Base-by-base conservation (phyloP, 805 yeast species). In the Kodamaea nitidulidarum region DNA sequence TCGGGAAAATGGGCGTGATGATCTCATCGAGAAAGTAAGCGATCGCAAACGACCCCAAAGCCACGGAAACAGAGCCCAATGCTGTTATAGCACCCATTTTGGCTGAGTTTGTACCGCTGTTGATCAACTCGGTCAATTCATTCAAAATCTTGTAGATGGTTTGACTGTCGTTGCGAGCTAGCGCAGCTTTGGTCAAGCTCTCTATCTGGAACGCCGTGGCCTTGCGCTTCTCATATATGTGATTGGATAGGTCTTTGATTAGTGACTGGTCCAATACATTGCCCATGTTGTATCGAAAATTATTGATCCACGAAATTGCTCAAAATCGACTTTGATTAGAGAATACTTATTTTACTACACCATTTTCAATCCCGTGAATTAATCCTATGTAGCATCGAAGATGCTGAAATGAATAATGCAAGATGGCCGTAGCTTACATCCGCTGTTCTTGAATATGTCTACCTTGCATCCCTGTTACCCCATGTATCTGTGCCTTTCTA, bases 61-160 rank as follows among this genome's bases (percentile, higher is more conserved):
- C 98, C 40, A 93, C 90, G 0, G 96, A 88, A 3, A 88, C 93
- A 9, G 96, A 95, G 4, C 98, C 98, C 14, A 93, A 67, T 0
- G 98, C 98, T 48, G 95, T 91, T 30, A 91, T 71, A 0, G 98
- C 97, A 12, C 98, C 98, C 70, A 88, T 90, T 50, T 96, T 76
- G 12, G 70, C 70, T 4, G 95, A 87, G 35, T 63, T 66, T 29
- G 71, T 84, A 73, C 37, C 96, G 80, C 63, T 86, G 36, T 56
- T 59, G 81, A 68, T 90, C 85, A 41, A 84, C 76, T 29, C 96
- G 77, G 66, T 87, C 40, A 93, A 67, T 54, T 88, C 95, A 42
- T 76, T 81, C 31, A 91, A 84, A 39, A 81, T 76, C 32, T 62
- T 65, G 38, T 73, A 73, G 38, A 86, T 79, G 36, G 75, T 76